A percentile compares a stretch with the other conserved stretches of the same genome.
These are phyloP conservation scores for Kondoa malvinella DNA, from an alignment of 768 basidiomycete genomes.

Conservation along the genomic window DNA sequence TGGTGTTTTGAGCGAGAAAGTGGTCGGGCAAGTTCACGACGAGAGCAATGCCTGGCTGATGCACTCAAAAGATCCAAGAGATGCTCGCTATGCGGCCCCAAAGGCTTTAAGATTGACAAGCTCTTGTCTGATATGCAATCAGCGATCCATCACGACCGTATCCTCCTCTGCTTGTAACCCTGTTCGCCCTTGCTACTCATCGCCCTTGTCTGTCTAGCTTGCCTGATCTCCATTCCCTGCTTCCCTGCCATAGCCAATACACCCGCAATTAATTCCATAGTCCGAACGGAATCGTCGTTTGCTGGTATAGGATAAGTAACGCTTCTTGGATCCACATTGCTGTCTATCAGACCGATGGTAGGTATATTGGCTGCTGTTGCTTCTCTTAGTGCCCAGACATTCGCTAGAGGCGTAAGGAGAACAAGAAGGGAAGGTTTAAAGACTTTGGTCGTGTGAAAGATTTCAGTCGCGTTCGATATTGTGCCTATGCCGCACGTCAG, in stretches of 20 bases:
- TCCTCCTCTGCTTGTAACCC: neutral
- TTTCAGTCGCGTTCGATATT: neutral
- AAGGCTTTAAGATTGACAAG: too few species aligned
- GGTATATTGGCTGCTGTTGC: slow-evolving; percentile 78
- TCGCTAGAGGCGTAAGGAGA: slow-evolving; percentile 73
- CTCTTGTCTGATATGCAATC: too few species aligned
- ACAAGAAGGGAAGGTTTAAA: slow-evolving; percentile 71
- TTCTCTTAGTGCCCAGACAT: slow-evolving; percentile 67
- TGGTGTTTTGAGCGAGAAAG: too few species aligned
- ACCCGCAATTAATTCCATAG: slow-evolving; percentile 78
- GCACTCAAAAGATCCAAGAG: too few species aligned
- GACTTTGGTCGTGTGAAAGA: neutral
- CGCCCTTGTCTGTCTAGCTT: slow-evolving; percentile 14
- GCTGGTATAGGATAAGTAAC: slow-evolving; percentile 98
- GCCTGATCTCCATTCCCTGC: slow-evolving; percentile 31
- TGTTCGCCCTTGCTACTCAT: neutral
- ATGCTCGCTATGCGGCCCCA: too few species aligned
- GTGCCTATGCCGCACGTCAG: too few species aligned
- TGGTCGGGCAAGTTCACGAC: too few species aligned
- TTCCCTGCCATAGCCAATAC: slow-evolving; percentile 71
- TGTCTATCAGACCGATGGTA: slow-evolving; percentile 84
- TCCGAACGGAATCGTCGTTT: slow-evolving; percentile 85
- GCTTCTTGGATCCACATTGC: slow-evolving; percentile 82
- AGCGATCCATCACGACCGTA: too few species aligned
- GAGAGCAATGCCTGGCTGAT: too few species aligned